These are phyloP conservation scores for Wickerhamiella slavikovae DNA, from an alignment of 805 yeast species.

Conservation along the genomic window DNA sequence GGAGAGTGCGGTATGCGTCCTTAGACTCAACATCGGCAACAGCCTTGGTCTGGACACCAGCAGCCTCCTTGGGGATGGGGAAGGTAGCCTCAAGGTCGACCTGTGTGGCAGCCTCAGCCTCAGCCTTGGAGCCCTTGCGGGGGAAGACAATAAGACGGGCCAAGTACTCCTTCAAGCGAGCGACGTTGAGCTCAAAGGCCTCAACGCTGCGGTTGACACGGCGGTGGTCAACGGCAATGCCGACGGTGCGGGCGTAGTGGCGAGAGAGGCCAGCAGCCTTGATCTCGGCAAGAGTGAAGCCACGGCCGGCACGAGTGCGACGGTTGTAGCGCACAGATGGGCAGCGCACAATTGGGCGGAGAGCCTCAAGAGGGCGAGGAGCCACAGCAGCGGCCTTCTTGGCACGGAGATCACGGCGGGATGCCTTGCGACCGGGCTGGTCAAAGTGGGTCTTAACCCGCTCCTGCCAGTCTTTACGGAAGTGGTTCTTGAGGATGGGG, in stretches of 20 bases:
- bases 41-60: constrained; percentile 70
- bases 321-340: constrained; percentile 99
- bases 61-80: constrained; percentile 73
- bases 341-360: constrained; percentile 96
- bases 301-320: constrained; percentile 98
- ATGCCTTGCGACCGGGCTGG: constrained; percentile 99
- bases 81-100: constrained; percentile 48
- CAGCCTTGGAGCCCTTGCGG: constrained; percentile 57
- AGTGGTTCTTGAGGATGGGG: constrained; percentile 98
- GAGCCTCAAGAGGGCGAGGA: constrained; percentile 91
- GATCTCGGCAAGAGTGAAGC: constrained; percentile 93
- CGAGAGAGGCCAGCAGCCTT: constrained; percentile 91
- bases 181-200: constrained; percentile 85
- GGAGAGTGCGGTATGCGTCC: constrained; percentile 84
- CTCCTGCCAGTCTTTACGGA: constrained; percentile 99
- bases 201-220: constrained; percentile 96
- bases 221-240: constrained; percentile 99
- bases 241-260: constrained; percentile 94
- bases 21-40: constrained; percentile 49
- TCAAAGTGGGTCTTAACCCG: constrained; percentile 98
- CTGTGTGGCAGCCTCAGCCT: constrained; percentile 46
- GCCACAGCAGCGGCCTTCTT: constrained; percentile 86
- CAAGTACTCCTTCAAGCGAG: constrained; percentile 90
- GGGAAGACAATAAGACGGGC: constrained; percentile 91
- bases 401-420: constrained; percentile 90